phyloP scores from a whole-genome alignment of 176 grass and related monocot genomes.

The Lolium multiflorum region DNA sequence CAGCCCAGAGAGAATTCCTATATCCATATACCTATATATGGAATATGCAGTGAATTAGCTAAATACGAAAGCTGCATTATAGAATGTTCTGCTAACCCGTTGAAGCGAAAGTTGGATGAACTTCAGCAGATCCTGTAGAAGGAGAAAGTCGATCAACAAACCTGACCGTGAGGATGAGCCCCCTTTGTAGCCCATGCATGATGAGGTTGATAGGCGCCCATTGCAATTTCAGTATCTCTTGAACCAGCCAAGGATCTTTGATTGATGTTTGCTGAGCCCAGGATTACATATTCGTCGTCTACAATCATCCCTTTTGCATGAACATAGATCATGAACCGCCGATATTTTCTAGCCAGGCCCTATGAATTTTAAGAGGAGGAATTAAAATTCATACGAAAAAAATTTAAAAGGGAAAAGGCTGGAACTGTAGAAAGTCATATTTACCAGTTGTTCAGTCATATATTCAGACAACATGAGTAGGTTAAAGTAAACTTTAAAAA shows the following conservation, averaged over 20 bases:
- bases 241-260: conserved; percentile 89
- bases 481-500: neutral
- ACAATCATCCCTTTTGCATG: conserved; percentile 97
- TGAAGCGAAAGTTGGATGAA: too few species aligned
- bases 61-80: too few species aligned
- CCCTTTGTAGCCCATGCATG: conserved; percentile 71
- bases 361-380: conserved; percentile 34
- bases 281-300: conserved; percentile 88
- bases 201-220: conserved; percentile 97
- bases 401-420: conserved; percentile 18
- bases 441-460: neutral
- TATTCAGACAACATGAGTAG: neutral
- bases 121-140: neutral
- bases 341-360: conserved; percentile 66
- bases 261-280: conserved; percentile 98
- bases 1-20: conserved; percentile 85
- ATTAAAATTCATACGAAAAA: conserved; percentile 27
- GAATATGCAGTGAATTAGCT: conserved; percentile 2
- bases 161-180: conserved; percentile 84
- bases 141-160: conserved; percentile 24
- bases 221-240: conserved; percentile 97
- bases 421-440: conserved; percentile 6
- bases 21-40: conserved; percentile 81
- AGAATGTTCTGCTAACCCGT: too few species aligned
- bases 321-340: conserved; percentile 97